These are phyloP conservation scores for Coemansia furcata DNA, from an alignment of 192 early-diverging fungal genomes.

Conservation along the genomic window DNA sequence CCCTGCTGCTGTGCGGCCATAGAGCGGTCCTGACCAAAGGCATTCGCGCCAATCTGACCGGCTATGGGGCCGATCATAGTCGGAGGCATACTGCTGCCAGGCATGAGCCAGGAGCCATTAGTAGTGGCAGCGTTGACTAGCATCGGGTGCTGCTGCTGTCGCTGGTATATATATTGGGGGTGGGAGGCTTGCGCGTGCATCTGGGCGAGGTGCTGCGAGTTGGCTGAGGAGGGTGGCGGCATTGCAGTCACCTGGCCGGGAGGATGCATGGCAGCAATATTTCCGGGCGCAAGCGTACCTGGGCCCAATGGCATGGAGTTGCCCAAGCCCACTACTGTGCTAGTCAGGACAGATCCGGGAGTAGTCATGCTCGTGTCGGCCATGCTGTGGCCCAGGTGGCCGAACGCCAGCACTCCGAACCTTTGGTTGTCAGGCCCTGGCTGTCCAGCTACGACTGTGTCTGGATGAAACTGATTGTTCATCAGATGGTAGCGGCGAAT, in stretches of 20 bases:
- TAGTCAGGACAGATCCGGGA: background rate
- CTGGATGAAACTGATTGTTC: conserved; percentile 9
- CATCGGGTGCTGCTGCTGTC: conserved; percentile 16
- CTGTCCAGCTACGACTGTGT: conserved; percentile 2
- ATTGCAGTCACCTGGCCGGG: conserved; percentile 1
- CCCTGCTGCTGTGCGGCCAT: background rate
- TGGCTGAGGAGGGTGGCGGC: background rate
- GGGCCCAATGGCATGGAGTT: background rate
- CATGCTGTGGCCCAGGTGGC: conserved; percentile 23
- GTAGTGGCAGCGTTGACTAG: background rate
- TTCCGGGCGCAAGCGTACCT: background rate
- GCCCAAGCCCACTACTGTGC: background rate
- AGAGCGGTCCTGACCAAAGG: conserved; percentile 2
- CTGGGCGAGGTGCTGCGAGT: conserved; percentile 1
- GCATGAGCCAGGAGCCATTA: background rate
- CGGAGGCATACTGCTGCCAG: background rate
- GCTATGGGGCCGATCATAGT: background rate
- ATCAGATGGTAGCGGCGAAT: background rate
- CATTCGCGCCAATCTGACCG: background rate
- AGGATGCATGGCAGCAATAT: conserved; percentile 12
- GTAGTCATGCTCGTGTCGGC: background rate
- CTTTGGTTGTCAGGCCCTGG: background rate
- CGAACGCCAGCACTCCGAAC: conserved; percentile 37
- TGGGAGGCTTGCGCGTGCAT: conserved; percentile 2
- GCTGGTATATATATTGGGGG: conserved; percentile 19